Conservation (phyloP, 1,284 basidiomycete genomes). For the Wallemia ichthyophaga region DNA sequence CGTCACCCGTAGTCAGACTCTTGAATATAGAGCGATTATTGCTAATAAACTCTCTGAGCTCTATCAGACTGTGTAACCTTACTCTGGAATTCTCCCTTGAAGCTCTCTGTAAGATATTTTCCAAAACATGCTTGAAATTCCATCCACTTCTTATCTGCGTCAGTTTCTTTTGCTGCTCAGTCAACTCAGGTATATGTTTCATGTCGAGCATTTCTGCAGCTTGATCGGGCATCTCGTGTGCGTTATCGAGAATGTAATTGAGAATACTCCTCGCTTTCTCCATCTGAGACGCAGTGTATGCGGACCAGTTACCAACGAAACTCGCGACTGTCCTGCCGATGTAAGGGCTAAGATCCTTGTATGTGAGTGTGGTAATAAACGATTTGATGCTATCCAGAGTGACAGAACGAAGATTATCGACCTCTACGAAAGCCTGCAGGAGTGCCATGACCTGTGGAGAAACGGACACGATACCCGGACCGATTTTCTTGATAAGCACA, state of each 20-base stretch:
- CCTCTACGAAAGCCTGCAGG: conserved; percentile 56
- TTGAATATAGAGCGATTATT: conserved; percentile 26
- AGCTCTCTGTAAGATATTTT: conserved; percentile 40
- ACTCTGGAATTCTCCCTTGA: conserved; percentile 58
- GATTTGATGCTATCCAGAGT: conserved; percentile 53
- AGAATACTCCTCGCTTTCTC: conserved; percentile 30
- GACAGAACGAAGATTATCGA: conserved; percentile 39
- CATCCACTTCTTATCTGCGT: conserved; percentile 22
- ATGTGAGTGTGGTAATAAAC: conserved; percentile 41
- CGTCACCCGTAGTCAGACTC: conserved; percentile 42
- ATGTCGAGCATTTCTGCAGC: conserved; percentile 55
- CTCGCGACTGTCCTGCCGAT: conserved; percentile 68
- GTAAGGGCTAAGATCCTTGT: conserved; percentile 47
- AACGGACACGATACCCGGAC: conserved; percentile 35
- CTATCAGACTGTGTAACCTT: conserved; percentile 39
- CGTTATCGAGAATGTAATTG: conserved; percentile 34
- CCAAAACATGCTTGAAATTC: conserved; percentile 27
- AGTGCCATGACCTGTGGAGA: conserved; percentile 89
- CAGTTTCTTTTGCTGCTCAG: conserved; percentile 22
- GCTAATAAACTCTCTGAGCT: conserved; percentile 37
- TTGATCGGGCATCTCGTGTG: conserved; percentile 23
- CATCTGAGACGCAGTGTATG: conserved; percentile 27
- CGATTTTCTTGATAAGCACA: conserved; percentile 37
- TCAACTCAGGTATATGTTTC: conserved; percentile 34
- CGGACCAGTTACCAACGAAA: conserved; percentile 45